Evolutionary conservation across 2,329 filamentous ascomycete species (phyloP).

Genomic region (Teratosphaeria viscida): DNA sequence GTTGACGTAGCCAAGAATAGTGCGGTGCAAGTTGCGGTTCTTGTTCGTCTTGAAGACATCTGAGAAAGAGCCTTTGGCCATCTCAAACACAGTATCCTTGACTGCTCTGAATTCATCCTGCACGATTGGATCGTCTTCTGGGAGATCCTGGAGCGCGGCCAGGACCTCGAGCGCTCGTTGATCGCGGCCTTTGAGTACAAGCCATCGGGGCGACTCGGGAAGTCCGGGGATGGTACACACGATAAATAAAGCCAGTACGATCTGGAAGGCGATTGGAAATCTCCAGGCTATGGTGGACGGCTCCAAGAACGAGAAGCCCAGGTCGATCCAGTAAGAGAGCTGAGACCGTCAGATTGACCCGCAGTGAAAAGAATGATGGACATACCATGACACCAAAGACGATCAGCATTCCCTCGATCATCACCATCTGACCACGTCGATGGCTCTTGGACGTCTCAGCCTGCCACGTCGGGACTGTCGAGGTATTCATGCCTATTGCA

Average conservation of each 20-base stretch:
- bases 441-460: slow-evolving; percentile 43
- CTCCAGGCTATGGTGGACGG: slow-evolving; percentile 41
- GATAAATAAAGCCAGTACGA: slow-evolving; percentile 45
- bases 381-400: slow-evolving; percentile 1
- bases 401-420: slow-evolving; percentile 44
- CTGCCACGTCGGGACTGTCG: slow-evolving; percentile 43
- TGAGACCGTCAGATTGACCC: background rate
- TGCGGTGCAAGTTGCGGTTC: slow-evolving; percentile 26
- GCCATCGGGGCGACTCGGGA: slow-evolving; percentile 49
- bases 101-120: slow-evolving; percentile 41
- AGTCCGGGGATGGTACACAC: slow-evolving; percentile 38
- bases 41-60: slow-evolving; percentile 22
- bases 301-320: slow-evolving; percentile 30
- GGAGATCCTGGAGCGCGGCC: slow-evolving; percentile 36
- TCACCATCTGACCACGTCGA: slow-evolving; percentile 41
- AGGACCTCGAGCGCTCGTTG: slow-evolving; percentile 41
- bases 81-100: slow-evolving; percentile 43
- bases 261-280: slow-evolving; percentile 48
- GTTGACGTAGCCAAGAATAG: slow-evolving; percentile 24
- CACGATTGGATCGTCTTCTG: slow-evolving; percentile 34
- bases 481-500: slow-evolving; percentile 36
- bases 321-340: slow-evolving; percentile 42
- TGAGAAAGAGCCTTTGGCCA: slow-evolving; percentile 20
- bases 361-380: slow-evolving; percentile 13
- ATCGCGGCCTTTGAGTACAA: slow-evolving; percentile 46